Conservation (phyloP, 2,329 filamentous ascomycete species). For the Cucurbitaria berberidis region DNA sequence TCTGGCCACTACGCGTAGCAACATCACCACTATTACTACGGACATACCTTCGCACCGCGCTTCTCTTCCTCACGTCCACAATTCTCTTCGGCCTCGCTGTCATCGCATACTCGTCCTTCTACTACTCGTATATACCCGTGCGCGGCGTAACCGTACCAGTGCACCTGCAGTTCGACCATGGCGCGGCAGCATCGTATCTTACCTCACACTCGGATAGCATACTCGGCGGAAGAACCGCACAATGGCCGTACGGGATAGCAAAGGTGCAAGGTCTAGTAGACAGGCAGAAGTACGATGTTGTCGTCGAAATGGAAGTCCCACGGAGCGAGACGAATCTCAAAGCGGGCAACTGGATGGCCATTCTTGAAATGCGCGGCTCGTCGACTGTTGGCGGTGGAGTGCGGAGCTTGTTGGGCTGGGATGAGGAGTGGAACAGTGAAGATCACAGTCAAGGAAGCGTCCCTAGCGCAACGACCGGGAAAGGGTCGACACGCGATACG, state of each 20-base stretch:
- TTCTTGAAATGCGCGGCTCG: conserved; percentile 68
- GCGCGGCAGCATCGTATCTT: conserved; percentile 2
- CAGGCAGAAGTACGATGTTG: conserved; percentile 86
- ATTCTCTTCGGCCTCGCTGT: conserved; percentile 64
- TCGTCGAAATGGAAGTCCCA: conserved; percentile 76
- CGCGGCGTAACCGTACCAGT: conserved; percentile 67
- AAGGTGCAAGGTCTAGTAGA: conserved; percentile 52
- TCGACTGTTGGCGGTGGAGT: conserved; percentile 9
- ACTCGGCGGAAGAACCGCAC: conserved; percentile 10
- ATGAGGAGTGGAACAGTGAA: conserved; percentile 40
- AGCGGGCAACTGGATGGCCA: conserved; percentile 94
- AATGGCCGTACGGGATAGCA: conserved; percentile 60
- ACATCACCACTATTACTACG: conserved; percentile 67
- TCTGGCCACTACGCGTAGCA: conserved; percentile 61
- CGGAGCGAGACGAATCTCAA: conserved; percentile 76
- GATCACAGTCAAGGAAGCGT: conserved; percentile 24
- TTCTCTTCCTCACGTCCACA: conserved; percentile 60
- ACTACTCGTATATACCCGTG: conserved; percentile 71
- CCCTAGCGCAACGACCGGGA: conserved; percentile 14
- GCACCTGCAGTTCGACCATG: conserved; percentile 68
- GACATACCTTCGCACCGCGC: conserved; percentile 66
- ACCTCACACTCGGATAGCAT: conserved; percentile 8
- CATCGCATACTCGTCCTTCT: conserved; percentile 70
- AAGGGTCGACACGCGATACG: neutral
- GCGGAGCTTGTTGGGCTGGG: conserved; percentile 36